Base-by-base conservation (phyloP, 768 basidiomycete genomes). In the Pilatotrama ljubarskyi region DNA sequence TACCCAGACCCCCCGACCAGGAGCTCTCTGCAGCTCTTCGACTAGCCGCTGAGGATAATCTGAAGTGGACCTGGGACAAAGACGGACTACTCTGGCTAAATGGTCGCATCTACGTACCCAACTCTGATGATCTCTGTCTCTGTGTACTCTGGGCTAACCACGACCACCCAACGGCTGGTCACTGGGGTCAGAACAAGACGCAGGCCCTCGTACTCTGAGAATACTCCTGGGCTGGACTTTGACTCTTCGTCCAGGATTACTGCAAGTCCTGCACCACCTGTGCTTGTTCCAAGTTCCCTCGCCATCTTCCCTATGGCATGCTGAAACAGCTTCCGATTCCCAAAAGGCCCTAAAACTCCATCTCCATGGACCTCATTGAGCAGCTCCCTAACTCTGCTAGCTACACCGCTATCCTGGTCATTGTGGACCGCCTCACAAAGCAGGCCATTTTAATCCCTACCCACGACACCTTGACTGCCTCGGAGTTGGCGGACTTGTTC, bases 381-480 rank as follows among this genome's bases (percentile, higher is more conserved):
- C 83, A 81, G 76, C 82, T 22, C 76, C 67, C 25, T 83, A 85
- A 66, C 74, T 83, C n/a, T n/a, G n/a, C n/a, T n/a, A n/a, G n/a
- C n/a, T n/a, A n/a, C n/a, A n/a, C n/a, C n/a, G n/a, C n/a, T n/a
- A n/a, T n/a, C n/a, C n/a, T n/a, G 75, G 80, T 43, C 81, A 80
- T 65, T 82, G 83, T 37, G 36, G 8, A 37, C 36, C 69, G 83
- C 83, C 2, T 78, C 77, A 25, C 84, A 84, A 76, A 52, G 36
- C 36, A 37, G 7, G 36, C 8, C n/a, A 37, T 7, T 37, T 7
- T 14, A n/a, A n/a, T n/a, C n/a, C n/a, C n/a, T n/a, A n/a, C n/a
- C n/a, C n/a, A n/a, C n/a, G n/a, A n/a, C n/a, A n/a, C n/a, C n/a
- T n/a, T n/a, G n/a, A n/a, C n/a, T n/a, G n/a, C n/a, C n/a, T n/a